These are phyloP conservation scores for Beverwykella pulmonaria DNA, from an alignment of 495 filamentous ascomycete genomes.

Conservation along the genomic window DNA sequence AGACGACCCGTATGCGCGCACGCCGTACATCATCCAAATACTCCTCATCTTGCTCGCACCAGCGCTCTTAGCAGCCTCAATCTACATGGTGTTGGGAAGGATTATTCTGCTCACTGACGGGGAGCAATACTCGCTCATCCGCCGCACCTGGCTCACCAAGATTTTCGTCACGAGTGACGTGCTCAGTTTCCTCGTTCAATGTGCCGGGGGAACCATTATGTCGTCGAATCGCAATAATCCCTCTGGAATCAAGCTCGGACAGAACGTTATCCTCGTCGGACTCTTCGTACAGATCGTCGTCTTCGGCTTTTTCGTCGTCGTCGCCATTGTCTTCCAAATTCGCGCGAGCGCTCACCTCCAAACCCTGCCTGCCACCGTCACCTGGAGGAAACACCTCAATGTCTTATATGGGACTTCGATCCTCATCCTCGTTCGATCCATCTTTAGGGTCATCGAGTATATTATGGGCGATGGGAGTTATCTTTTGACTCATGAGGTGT, in stretches of 20 bases:
- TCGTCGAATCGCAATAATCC: constrained; percentile 13
- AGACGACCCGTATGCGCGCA: constrained; percentile 28
- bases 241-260: constrained; percentile 20
- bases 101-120: constrained; percentile 51
- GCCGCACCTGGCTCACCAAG: constrained; percentile 47
- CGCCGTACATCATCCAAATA: constrained; percentile 45
- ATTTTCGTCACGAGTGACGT: constrained; percentile 54
- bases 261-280: constrained; percentile 47
- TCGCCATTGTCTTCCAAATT: constrained; percentile 48
- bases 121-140: constrained; percentile 48
- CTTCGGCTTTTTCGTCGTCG: constrained; percentile 51
- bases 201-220: constrained; percentile 48
- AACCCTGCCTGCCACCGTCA: constrained; percentile 25
- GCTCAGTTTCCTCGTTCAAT: constrained; percentile 49
- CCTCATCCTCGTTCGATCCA: constrained; percentile 63
- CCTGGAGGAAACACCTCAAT: constrained; percentile 57
- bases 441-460: constrained; percentile 68
- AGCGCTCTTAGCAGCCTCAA: constrained; percentile 49
- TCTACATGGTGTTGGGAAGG: constrained; percentile 53
- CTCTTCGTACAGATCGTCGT: constrained; percentile 51
- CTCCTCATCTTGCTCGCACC: constrained; percentile 51
- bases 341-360: constrained; percentile 41
- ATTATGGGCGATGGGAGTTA: constrained; percentile 57
- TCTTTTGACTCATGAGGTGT: constrained; percentile 58
- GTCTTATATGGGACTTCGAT: constrained; percentile 56